A percentile compares a stretch with the other conserved stretches of the same genome.
Conservation (phyloP, 164 flowering plant genomes). For the Annona squamosa region DNA sequence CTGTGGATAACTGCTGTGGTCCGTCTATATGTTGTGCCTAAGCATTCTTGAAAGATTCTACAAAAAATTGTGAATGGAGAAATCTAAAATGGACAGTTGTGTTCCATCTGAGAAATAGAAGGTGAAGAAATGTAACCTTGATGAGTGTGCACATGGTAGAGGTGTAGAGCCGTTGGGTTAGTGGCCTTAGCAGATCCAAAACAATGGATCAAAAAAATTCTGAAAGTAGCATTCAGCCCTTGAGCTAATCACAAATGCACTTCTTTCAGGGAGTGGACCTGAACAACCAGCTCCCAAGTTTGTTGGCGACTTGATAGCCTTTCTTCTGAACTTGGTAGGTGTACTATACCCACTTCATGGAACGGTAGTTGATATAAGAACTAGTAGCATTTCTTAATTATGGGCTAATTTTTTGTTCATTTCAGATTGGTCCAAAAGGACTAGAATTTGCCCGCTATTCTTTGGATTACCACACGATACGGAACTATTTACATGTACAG, state of each 20-base stretch:
- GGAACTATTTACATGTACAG: slow-evolving; percentile 73
- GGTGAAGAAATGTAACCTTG: not conserved
- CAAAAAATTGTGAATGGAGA: no score
- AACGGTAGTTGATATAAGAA: not conserved
- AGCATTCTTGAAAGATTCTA: no score
- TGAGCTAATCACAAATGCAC: slow-evolving; percentile 5
- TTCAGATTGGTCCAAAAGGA: slow-evolving; percentile 94
- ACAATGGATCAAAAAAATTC: not conserved
- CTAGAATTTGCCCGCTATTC: slow-evolving; percentile 96
- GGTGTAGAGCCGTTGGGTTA: not conserved
- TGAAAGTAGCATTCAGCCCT: not conserved
- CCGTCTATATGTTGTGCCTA: no score
- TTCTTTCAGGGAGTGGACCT: slow-evolving; percentile 69
- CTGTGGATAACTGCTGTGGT: no score
- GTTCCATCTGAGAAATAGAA: no score
- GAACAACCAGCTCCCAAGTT: slow-evolving; percentile 83
- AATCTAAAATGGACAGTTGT: no score
- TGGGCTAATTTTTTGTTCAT: slow-evolving; percentile 6
- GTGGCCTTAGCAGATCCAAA: not conserved
- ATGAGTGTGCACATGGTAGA: not conserved
- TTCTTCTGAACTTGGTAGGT: slow-evolving; percentile 68
- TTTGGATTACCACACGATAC: slow-evolving; percentile 87
- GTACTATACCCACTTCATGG: slow-evolving; percentile 1
- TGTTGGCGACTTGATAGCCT: slow-evolving; percentile 81
- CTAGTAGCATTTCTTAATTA: not conserved